A percentile compares a stretch with the other conserved stretches of the same genome.
phyloP scores from a whole-genome alignment of 2,329 filamentous ascomycete genomes.

The Stagonosporopsis chrysanthemi region DNA sequence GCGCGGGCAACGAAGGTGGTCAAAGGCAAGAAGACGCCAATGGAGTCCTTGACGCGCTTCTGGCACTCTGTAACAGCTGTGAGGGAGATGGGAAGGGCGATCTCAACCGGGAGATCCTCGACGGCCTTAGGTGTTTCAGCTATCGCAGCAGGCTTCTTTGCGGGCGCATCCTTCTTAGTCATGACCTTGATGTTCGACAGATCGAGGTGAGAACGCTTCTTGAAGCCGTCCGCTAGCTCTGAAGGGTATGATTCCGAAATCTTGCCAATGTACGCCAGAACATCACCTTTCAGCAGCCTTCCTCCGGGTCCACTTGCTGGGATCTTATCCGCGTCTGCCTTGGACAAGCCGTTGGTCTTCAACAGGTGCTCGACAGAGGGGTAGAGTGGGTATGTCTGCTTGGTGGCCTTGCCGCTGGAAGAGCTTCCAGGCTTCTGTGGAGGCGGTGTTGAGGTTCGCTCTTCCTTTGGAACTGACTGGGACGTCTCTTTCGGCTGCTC shows the following conservation, averaged over 20 bases:
- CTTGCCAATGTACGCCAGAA: constrained; percentile 85
- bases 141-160: constrained; percentile 55
- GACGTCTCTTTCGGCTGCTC: constrained; percentile 38
- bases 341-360: constrained; percentile 77
- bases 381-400: constrained; percentile 75
- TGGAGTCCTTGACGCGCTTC: constrained; percentile 76
- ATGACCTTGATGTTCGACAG: constrained; percentile 93
- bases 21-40: constrained; percentile 82
- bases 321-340: constrained; percentile 80
- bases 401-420: constrained; percentile 59
- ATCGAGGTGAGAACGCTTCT: constrained; percentile 83
- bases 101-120: constrained; percentile 60
- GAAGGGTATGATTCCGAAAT: constrained; percentile 77
- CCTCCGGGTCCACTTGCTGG: constrained; percentile 86
- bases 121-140: constrained; percentile 50
- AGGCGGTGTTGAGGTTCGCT: constrained; percentile 42
- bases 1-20: constrained; percentile 88
- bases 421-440: constrained; percentile 39
- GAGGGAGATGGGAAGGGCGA: constrained; percentile 81
- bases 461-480: constrained; percentile 41
- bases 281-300: constrained; percentile 91
- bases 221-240: constrained; percentile 73
- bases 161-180: constrained; percentile 52
- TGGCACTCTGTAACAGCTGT: constrained; percentile 80
- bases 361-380: constrained; percentile 87